These are phyloP conservation scores for Udeniomyces megalosporus DNA, from an alignment of 768 basidiomycete species.

Conservation along the genomic window DNA sequence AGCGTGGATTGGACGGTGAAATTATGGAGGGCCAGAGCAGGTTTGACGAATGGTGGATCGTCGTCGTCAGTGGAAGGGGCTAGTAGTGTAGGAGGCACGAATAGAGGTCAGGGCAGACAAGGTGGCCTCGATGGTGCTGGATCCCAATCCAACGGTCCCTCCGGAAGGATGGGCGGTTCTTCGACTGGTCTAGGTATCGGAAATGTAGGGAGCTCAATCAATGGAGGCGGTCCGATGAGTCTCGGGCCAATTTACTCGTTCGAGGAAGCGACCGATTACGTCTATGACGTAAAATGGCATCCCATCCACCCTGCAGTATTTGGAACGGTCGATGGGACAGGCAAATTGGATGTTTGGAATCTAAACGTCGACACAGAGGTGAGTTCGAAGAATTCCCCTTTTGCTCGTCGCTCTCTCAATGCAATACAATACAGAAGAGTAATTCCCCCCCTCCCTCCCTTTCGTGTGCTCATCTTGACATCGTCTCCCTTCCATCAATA, in stretches of 20 bases:
- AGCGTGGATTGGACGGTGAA: slow-evolving; percentile 98
- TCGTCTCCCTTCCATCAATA: neutral
- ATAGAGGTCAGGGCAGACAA: too few species aligned
- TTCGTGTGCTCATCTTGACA: neutral
- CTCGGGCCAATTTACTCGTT: slow-evolving; percentile 79
- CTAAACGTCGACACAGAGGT: slow-evolving; percentile 94
- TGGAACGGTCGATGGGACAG: slow-evolving; percentile 83
- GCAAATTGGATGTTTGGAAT: slow-evolving; percentile 95
- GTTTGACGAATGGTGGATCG: slow-evolving; percentile 1
- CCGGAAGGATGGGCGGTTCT: neutral
- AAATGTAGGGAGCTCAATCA: neutral
- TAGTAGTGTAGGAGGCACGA: neutral
- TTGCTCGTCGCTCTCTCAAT: too few species aligned
- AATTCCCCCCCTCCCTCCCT: neutral
- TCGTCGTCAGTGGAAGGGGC: too few species aligned
- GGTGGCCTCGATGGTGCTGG: too few species aligned
- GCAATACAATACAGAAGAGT: too few species aligned
- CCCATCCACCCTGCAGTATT: slow-evolving; percentile 87
- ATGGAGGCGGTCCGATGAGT: slow-evolving; percentile 1
- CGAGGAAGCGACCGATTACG: slow-evolving; percentile 95
- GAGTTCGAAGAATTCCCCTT: slow-evolving; percentile 25
- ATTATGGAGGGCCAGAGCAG: slow-evolving; percentile 63
- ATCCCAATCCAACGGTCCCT: neutral
- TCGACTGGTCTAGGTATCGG: neutral
- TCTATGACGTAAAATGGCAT: slow-evolving; percentile 98